Evolutionary conservation across 2,329 filamentous ascomycete species (phyloP).

Genomic region (Talaromyces marneffei): DNA sequence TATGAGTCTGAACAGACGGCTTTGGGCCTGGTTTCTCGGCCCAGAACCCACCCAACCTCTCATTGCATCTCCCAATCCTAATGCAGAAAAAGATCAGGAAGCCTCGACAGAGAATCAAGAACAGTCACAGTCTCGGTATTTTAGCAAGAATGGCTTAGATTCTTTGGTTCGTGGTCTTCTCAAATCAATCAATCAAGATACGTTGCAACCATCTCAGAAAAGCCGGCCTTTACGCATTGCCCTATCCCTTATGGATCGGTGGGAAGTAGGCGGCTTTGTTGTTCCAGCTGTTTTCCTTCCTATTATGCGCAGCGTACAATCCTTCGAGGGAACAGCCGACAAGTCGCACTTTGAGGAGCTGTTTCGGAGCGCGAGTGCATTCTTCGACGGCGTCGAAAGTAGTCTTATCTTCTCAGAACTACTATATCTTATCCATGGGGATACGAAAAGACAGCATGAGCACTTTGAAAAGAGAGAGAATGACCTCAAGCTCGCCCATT

Average conservation of each 20-base stretch:
- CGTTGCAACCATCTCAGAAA: conserved; percentile 56
- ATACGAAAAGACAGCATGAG: conserved; percentile 46
- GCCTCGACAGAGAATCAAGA: conserved; percentile 36
- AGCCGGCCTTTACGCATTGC: conserved; percentile 86
- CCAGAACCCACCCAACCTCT: conserved; percentile 52
- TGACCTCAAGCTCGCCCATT: conserved; percentile 68
- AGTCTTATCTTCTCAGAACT: conserved; percentile 86
- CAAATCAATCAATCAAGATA: conserved; percentile 62
- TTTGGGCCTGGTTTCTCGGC: conserved; percentile 96
- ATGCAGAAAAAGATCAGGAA: conserved; percentile 23
- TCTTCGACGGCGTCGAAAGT: conserved; percentile 96
- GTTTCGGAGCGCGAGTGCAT: conserved; percentile 84
- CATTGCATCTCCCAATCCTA: conserved; percentile 24
- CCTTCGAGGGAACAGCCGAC: conserved; percentile 63
- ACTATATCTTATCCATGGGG: conserved; percentile 56
- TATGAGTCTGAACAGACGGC: conserved; percentile 88
- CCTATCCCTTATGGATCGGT: conserved; percentile 93
- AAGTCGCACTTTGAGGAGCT: conserved; percentile 76
- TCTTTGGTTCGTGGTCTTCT: conserved; percentile 69
- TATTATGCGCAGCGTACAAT: conserved; percentile 70
- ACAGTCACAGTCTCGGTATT: conserved; percentile 67
- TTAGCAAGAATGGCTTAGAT: conserved; percentile 70
- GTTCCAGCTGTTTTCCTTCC: conserved; percentile 85
- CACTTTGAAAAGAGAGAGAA: conserved; percentile 48
- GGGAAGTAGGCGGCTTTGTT: conserved; percentile 89